Evolutionary conservation across 495 filamentous ascomycete species (phyloP).

Genomic region (Pseudomonodictys pantanalensis): DNA sequence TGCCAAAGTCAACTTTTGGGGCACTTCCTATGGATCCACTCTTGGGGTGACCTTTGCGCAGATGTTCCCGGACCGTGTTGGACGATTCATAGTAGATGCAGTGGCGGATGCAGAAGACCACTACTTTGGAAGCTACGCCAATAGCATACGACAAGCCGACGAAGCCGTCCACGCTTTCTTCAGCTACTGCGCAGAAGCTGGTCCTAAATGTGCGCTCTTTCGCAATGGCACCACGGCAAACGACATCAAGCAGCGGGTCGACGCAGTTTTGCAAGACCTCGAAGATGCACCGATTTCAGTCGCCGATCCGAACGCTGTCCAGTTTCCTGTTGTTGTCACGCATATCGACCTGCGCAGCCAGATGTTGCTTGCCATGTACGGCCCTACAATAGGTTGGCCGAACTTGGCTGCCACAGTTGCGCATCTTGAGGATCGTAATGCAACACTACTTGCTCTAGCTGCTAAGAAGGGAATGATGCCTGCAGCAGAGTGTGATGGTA

Average conservation of each 20-base stretch:
- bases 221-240: background rate
- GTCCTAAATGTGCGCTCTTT: constrained; percentile 44
- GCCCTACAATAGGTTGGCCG: background rate
- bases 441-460: background rate
- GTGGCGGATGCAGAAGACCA: constrained; percentile 35
- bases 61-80: constrained; percentile 21
- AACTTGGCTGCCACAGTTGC: background rate
- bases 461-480: background rate
- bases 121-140: constrained; percentile 44
- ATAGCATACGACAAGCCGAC: constrained; percentile 51
- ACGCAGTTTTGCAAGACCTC: background rate
- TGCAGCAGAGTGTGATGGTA: background rate
- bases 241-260: background rate
- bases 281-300: background rate
- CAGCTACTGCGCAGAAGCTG: constrained; percentile 49
- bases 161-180: constrained; percentile 49
- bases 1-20: background rate
- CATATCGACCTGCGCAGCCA: background rate
- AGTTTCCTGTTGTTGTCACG: background rate
- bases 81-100: constrained; percentile 20
- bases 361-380: background rate
- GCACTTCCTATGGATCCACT: constrained; percentile 3
- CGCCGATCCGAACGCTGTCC: background rate
- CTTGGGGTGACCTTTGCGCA: constrained; percentile 12
- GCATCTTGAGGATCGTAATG: background rate